These are phyloP conservation scores for Trichoderma sp. DNA, from an alignment of 2,329 filamentous ascomycete genomes.

Conservation along the genomic window DNA sequence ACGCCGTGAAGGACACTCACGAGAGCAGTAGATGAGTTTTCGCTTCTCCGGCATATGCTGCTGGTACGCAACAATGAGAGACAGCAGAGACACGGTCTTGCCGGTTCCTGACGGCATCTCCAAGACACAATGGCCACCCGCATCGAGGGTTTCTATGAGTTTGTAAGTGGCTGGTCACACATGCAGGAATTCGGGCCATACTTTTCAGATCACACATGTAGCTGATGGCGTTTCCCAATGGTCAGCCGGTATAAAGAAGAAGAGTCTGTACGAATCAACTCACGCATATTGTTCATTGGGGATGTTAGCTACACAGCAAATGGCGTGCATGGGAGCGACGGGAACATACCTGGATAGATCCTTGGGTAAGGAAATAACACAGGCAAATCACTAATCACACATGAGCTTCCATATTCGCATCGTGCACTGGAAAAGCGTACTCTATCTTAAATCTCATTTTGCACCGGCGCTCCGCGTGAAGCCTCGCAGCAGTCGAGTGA, in stretches of 20 bases:
- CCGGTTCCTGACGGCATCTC: conserved; percentile 99
- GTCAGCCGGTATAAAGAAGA: not conserved
- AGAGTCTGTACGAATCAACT: conserved; percentile 33
- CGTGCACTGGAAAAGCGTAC: not conserved
- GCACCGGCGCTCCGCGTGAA: not conserved
- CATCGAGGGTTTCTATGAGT: conserved; percentile 74
- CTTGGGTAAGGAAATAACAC: conserved; percentile 62
- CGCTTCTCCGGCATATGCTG: conserved; percentile 89
- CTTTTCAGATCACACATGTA: conserved; percentile 64
- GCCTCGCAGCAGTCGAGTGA: not conserved
- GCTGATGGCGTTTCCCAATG: conserved; percentile 38
- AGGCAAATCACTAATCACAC: conserved; percentile 53
- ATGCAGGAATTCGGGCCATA: conserved; percentile 34
- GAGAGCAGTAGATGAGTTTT: conserved; percentile 98
- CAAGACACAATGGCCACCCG: conserved; percentile 90
- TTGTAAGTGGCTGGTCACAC: not conserved
- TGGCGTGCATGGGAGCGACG: not conserved
- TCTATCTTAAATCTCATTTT: conserved; percentile 29
- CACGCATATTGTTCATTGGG: conserved; percentile 59
- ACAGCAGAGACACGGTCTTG: conserved; percentile 93
- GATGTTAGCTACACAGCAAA: conserved; percentile 7
- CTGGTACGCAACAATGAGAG: conserved; percentile 95
- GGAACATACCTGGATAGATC: conserved; percentile 59
- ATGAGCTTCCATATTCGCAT: conserved; percentile 6
- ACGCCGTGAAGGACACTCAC: conserved; percentile 46